Conservation (phyloP, 805 yeast genomes). For the Hanseniaspora pseudoguilliermondii region DNA sequence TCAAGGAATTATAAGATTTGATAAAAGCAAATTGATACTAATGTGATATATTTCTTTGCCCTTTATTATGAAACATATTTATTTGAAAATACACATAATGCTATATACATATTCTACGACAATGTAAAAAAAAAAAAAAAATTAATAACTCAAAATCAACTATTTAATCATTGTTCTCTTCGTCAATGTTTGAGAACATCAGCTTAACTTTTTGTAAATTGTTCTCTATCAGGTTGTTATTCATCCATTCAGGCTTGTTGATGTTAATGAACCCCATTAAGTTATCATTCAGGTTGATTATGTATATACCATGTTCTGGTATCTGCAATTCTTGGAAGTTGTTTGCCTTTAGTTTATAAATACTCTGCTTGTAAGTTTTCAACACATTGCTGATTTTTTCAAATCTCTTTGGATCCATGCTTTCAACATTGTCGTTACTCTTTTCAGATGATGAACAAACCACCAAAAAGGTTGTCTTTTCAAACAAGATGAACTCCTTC, state of each 20-base stretch:
- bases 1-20: constrained; percentile 49
- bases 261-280: constrained; percentile 50
- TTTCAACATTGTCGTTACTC: constrained; percentile 8
- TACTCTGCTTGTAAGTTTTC: constrained; percentile 87
- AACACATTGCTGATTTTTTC: constrained; percentile 89
- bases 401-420: constrained; percentile 78
- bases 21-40: neutral
- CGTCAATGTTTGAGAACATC: constrained; percentile 3
- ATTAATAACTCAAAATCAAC: neutral
- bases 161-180: neutral
- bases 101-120: neutral
- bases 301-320: constrained; percentile 38
- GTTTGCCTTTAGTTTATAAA: constrained; percentile 72
- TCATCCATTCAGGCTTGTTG: constrained; percentile 28
- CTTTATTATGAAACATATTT: too few species aligned
- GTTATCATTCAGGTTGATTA: constrained; percentile 46
- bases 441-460: constrained; percentile 32
- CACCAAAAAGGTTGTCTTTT: constrained; percentile 75
- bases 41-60: too few species aligned
- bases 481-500: constrained; percentile 81
- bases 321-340: constrained; percentile 57
- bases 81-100: neutral
- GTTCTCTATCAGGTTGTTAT: constrained; percentile 4
- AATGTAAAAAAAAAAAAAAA: neutral
- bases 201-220: neutral